Evolutionary conservation across 2,329 filamentous ascomycete species (phyloP), one percentile per base, ranked within the genome.

Genomic region (Talaromyces amestolkiae): DNA sequence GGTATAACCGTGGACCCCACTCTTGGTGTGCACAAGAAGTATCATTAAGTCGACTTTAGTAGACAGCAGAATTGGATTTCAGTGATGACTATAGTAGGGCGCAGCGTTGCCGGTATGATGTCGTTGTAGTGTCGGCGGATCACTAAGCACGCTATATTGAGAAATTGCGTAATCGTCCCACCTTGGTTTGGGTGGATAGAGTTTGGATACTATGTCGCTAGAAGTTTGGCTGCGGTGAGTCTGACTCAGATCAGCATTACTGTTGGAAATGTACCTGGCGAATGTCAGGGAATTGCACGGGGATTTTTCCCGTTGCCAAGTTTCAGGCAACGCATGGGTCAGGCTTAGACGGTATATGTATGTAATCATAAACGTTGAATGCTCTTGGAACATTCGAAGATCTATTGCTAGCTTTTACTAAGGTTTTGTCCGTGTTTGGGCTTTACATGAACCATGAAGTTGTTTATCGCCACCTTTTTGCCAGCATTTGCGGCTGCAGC

Each of bases 381-480:
- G 17, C 27, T 35, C 51, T 27, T 19, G 51, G 27, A 49, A 54
- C 27, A 54, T 33, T 33, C 8, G 17, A 54, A 54, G 27, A 54
- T 54, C 17, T 54, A 35, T 35, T 35, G 8, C 27, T 19, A 35
- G 51, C 15, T 54, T 35, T 35, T 13, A 54, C 27, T n/a, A 33
- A 53, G 15, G 27, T 15, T 1, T 35, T 35, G 17, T 54, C 27
- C 27, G 3, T 54, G 27, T 54, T 54, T 33, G 45, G n/a, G 4
- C 45, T 51, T 62, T n/a, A 27, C 47, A 45, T 15, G 10, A 33
- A 33, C 33, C 7, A 67, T 68, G 65, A 68, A 65, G 53, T 19
- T 69, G 45, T 37, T 65, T 65, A 11, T 63, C 15, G 22, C 58
- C 33, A 47, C 63, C 62, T 19, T 64, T 59, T 27, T 70, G 58